Evolutionary conservation across 495 filamentous ascomycete species (phyloP).

Genomic region (Jackrogersella minutella): DNA sequence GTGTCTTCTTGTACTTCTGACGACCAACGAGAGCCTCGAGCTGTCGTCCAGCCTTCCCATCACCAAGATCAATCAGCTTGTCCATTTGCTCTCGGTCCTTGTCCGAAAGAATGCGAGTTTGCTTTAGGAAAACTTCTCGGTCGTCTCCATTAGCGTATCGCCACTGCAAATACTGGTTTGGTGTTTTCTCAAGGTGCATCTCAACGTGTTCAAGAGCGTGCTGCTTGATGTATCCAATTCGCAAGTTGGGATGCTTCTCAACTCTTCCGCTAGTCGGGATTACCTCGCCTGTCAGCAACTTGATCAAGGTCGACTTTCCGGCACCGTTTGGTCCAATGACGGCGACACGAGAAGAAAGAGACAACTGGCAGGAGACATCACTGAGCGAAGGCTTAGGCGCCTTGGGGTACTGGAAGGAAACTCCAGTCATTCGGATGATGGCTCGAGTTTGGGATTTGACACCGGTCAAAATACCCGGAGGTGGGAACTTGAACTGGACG

Average conservation of each 20-base stretch:
- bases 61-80: constrained; percentile 81
- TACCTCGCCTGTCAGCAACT: constrained; percentile 94
- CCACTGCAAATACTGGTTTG: constrained; percentile 99
- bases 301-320: constrained; percentile 98
- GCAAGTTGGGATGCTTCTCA: constrained; percentile 97
- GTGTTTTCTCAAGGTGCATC: constrained; percentile 99
- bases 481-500: constrained; percentile 96
- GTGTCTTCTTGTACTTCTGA: constrained; percentile 98
- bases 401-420: constrained; percentile 88
- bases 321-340: constrained; percentile 98
- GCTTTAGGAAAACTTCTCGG: constrained; percentile 96
- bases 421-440: constrained; percentile 94
- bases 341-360: constrained; percentile 89
- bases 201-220: constrained; percentile 99
- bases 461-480: constrained; percentile 90
- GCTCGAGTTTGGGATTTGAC: constrained; percentile 93
- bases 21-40: constrained; percentile 92
- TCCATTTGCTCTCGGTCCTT: constrained; percentile 91
- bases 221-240: constrained; percentile 99
- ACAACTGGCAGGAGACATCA: constrained; percentile 84
- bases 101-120: constrained; percentile 87
- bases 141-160: constrained; percentile 97
- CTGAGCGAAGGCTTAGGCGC: constrained; percentile 84
- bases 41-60: constrained; percentile 78
- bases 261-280: constrained; percentile 88